Evolutionary conservation across 257 asterid genomes (phyloP), one percentile per base, ranked within the genome.

Genomic region (Solanum etuberosum): DNA sequence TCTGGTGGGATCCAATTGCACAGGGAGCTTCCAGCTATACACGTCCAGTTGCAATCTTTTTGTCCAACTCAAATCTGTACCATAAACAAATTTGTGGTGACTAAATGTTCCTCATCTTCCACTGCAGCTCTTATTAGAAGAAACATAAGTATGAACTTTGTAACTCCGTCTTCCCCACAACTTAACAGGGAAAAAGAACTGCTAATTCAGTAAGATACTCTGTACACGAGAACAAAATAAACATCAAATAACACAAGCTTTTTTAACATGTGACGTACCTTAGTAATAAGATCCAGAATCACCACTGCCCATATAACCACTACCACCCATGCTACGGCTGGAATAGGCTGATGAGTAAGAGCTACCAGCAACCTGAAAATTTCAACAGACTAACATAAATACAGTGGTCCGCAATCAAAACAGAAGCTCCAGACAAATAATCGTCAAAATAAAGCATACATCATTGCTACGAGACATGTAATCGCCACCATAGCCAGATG

Each of bases 251-350:
- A 78, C 63, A 78, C 84, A 78, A 78, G 16, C 63, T 78, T 43
- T 71, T 34, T 78, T 42, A 78, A 78, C 63, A 78, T 25, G 25
- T 25, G 25, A 15, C 89, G 23, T 14, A 71, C 97, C 98, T 96
- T 89, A 96, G 90, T 95, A 95, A 88, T 96, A 96, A 25, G 98
- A 93, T 87, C 98, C 94, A 63, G 99, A 96, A 88, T 96, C 93
- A 89, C 96, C 89, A 81, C 97, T 91, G 63, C 98, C 96, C 98
- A 93, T 93, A 83, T 95, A 97, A 89, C 95, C 92, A 83, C 90
- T 90, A 77, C 99, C 95, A 88, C 98, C 93, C 86, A 92, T 81
- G 86, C 94, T 92, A 43, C 99, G 98, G 29, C 97, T 92, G 35
- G 98, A 91, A 90, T 95, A 95, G 57, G 90, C 91, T 6, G 99